phyloP scores from a whole-genome alignment of 2,329 filamentous ascomycete species.

The Aspergillus latus region DNA sequence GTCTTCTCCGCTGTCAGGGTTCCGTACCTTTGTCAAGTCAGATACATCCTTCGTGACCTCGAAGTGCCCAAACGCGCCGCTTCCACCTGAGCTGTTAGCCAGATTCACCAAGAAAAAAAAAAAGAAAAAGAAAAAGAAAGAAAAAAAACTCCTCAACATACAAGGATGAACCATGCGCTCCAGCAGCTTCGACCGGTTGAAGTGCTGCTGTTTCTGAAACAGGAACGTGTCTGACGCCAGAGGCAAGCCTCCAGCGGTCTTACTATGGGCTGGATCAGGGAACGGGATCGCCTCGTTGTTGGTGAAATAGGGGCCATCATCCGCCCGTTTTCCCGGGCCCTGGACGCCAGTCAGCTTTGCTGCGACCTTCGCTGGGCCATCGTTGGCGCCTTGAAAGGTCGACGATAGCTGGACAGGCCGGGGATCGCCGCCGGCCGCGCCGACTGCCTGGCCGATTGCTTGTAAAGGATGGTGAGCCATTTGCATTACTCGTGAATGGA shows the following conservation, averaged over 20 bases:
- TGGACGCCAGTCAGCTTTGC: conserved; percentile 52
- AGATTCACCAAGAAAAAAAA: neutral
- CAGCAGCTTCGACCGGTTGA: conserved; percentile 57
- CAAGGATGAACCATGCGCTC: conserved; percentile 41
- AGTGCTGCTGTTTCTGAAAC: conserved; percentile 57
- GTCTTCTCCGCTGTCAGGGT: neutral
- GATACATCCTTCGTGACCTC: conserved; percentile 26
- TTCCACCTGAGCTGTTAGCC: conserved; percentile 11
- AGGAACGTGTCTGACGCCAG: conserved; percentile 53
- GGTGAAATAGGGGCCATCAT: conserved; percentile 55
- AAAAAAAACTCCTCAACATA: neutral
- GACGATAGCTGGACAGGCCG: conserved; percentile 32
- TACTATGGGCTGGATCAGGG: conserved; percentile 53
- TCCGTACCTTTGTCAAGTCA: conserved; percentile 14
- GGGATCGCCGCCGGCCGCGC: conserved; percentile 41
- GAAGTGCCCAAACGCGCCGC: conserved; percentile 30
- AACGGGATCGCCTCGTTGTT: conserved; percentile 56
- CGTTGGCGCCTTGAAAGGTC: conserved; percentile 46
- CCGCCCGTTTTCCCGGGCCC: conserved; percentile 48
- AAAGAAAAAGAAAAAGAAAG: too few species aligned
- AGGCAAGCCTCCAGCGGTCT: conserved; percentile 55
- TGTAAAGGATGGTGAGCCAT: neutral
- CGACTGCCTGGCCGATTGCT: conserved; percentile 33
- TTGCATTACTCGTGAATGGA: neutral
- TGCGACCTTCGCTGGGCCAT: conserved; percentile 54